These are phyloP conservation scores for Corniculantispora saksenae DNA, from an alignment of 2,329 filamentous ascomycete genomes.

Conservation along the genomic window DNA sequence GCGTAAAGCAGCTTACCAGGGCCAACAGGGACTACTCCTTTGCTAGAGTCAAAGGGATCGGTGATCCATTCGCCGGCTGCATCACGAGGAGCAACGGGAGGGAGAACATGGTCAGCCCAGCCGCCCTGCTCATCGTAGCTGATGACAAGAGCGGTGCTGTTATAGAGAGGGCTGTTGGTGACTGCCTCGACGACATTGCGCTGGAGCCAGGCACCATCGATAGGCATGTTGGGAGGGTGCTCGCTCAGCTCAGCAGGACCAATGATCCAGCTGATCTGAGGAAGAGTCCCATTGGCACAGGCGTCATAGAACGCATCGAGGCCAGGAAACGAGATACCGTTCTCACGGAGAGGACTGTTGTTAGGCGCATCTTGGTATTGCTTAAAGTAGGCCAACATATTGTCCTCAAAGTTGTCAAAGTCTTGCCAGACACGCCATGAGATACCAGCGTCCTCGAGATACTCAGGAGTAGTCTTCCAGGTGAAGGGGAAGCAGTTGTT, in stretches of 20 bases:
- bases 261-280: slow-evolving; percentile 52
- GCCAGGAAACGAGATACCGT: slow-evolving; percentile 47
- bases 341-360: slow-evolving; percentile 41
- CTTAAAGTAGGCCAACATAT: slow-evolving; percentile 53
- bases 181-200: slow-evolving; percentile 53
- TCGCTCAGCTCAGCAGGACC: slow-evolving; percentile 57
- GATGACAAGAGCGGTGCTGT: slow-evolving; percentile 50
- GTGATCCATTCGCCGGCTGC: slow-evolving; percentile 54
- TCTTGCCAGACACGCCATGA: slow-evolving; percentile 54
- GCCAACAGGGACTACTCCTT: slow-evolving; percentile 30
- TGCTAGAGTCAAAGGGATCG: slow-evolving; percentile 39
- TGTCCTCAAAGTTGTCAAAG: slow-evolving; percentile 53
- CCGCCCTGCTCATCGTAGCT: slow-evolving; percentile 58
- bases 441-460: slow-evolving; percentile 48
- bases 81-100: slow-evolving; percentile 46
- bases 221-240: slow-evolving; percentile 53
- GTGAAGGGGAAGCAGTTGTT: slow-evolving; percentile 53
- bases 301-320: slow-evolving; percentile 50
- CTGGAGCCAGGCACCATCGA: slow-evolving; percentile 57
- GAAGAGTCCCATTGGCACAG: slow-evolving; percentile 50
- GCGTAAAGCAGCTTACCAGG: slow-evolving; percentile 26
- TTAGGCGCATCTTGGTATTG: slow-evolving; percentile 46
- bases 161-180: slow-evolving; percentile 48
- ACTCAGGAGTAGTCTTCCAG: slow-evolving; percentile 52
- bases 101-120: slow-evolving; percentile 54